A percentile compares a stretch with the other conserved stretches of the same genome.
phyloP scores from a whole-genome alignment of 495 filamentous ascomycete genomes.

The Neurospora pannonica region DNA sequence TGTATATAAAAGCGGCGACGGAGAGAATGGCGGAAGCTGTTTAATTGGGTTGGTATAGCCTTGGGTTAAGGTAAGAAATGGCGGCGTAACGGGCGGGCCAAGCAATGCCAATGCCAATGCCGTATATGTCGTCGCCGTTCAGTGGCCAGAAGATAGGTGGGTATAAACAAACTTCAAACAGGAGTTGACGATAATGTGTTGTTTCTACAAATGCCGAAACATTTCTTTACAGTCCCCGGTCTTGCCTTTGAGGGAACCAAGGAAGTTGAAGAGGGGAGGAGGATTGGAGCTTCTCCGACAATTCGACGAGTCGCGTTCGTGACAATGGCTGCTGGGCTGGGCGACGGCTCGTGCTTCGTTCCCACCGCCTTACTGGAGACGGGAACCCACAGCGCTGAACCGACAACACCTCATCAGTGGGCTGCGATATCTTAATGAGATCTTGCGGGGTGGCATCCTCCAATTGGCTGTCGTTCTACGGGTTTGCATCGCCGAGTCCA shows the following conservation, averaged over 20 bases:
- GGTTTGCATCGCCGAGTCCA: background rate
- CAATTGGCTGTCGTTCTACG: background rate
- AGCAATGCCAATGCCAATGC: background rate
- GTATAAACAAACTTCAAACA: background rate
- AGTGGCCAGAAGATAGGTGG: background rate
- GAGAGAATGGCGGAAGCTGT: background rate
- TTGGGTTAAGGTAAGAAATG: background rate
- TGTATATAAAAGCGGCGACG: background rate
- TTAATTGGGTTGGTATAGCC: background rate
- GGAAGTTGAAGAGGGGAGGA: background rate
- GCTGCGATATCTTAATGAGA: background rate
- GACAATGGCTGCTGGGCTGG: background rate
- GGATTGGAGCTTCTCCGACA: background rate
- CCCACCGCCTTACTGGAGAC: background rate
- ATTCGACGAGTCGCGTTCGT: background rate
- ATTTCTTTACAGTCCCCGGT: background rate
- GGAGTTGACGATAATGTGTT: background rate
- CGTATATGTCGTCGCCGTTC: background rate
- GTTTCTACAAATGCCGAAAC: background rate
- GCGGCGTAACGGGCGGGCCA: background rate
- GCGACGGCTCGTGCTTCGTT: background rate
- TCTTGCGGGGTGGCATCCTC: background rate
- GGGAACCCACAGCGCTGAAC: background rate
- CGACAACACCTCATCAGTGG: background rate
- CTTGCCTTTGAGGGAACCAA: background rate